Conservation (phyloP, 2,329 filamentous ascomycete genomes). For the Talaromyces sp. region DNA sequence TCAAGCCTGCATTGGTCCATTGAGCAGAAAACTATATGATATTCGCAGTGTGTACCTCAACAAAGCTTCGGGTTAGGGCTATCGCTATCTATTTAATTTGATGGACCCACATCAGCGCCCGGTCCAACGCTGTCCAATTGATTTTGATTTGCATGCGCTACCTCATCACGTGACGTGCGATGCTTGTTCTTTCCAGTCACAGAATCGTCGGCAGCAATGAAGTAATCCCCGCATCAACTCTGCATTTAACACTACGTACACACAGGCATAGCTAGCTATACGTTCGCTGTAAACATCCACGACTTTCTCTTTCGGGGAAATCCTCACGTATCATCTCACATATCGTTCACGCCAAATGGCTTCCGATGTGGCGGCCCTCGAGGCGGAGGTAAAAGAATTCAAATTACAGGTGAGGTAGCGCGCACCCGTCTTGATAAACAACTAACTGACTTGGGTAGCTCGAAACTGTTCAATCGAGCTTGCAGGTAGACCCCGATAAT, state of each 20-base stretch:
- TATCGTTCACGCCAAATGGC: conserved; percentile 30
- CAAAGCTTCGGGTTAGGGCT: not conserved
- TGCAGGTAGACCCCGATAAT: conserved; percentile 78
- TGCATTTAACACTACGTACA: not conserved
- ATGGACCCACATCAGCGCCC: too few relatives aligned
- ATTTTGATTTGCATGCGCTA: not conserved
- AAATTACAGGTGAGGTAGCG: conserved; percentile 51
- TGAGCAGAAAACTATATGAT: too few relatives aligned
- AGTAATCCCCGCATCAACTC: not conserved
- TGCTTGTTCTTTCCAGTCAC: not conserved
- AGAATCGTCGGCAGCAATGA: not conserved
- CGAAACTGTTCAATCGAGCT: conserved; percentile 70
- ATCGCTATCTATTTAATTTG: not conserved
- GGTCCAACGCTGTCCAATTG: not conserved
- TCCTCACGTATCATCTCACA: not conserved
- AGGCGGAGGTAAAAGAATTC: conserved; percentile 57
- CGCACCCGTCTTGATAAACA: not conserved
- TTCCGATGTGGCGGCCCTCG: conserved; percentile 41
- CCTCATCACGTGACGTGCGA: not conserved
- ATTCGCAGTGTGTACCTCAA: too few relatives aligned
- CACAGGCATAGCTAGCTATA: not conserved
- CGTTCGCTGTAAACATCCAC: not conserved
- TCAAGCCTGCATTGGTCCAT: too few relatives aligned
- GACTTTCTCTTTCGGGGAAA: not conserved
- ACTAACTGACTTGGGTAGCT: conserved; percentile 51